phyloP scores from a whole-genome alignment of 257 asterid species.

The Gentiana straminea region DNA sequence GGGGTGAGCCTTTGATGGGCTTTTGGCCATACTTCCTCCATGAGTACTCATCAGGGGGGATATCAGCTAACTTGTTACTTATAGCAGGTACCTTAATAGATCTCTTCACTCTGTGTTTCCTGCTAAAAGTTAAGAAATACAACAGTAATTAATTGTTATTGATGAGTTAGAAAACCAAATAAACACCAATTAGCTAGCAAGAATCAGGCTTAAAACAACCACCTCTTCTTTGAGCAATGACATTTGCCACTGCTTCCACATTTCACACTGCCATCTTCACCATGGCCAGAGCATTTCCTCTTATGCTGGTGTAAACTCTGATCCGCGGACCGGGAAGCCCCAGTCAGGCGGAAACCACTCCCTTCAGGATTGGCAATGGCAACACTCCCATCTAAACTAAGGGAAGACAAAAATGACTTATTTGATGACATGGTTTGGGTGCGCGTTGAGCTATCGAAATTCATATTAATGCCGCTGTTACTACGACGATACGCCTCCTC shows the following conservation, averaged over 20 bases:
- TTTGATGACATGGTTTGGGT: conserved; percentile 82
- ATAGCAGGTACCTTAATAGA: conserved; percentile 34
- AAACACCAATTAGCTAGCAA: too few species aligned
- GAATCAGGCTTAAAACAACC: conserved; percentile 2
- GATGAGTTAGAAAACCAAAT: neutral
- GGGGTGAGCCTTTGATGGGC: conserved; percentile 34
- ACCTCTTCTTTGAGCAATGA: conserved; percentile 95
- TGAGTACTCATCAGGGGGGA: conserved; percentile 34
- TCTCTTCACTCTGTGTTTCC: conserved; percentile 25
- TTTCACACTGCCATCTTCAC: conserved; percentile 82
- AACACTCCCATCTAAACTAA: conserved; percentile 82
- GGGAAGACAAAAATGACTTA: conserved; percentile 72
- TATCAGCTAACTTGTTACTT: conserved; percentile 31
- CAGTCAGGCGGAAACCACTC: conserved; percentile 50
- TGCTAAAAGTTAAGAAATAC: neutral
- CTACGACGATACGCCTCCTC: conserved; percentile 44
- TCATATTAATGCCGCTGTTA: conserved; percentile 70
- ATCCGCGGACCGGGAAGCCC: conserved; percentile 69
- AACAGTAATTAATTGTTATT: neutral
- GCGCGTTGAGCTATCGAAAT: conserved; percentile 71
- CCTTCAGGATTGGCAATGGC: conserved; percentile 45
- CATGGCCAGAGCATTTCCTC: conserved; percentile 66
- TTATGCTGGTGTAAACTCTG: conserved; percentile 57
- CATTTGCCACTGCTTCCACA: conserved; percentile 81
- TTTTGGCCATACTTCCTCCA: conserved; percentile 41